Evolutionary conservation across 768 basidiomycete species (phyloP), one percentile per base, ranked within the genome.

Genomic region (Serendipita indica): DNA sequence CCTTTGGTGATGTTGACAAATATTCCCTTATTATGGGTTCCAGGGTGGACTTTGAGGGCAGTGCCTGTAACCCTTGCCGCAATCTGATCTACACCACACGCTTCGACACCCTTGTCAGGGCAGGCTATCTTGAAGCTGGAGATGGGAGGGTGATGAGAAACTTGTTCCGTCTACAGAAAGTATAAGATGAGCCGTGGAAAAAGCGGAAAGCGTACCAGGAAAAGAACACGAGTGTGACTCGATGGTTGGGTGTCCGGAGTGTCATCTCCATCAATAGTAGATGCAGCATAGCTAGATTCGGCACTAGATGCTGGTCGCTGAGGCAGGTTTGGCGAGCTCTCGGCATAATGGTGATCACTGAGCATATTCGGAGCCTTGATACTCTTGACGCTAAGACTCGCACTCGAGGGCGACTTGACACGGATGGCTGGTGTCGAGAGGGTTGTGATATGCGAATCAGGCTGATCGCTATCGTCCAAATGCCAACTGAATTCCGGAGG

Each of bases 121-220:
- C 89, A 93, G 3, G 72, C 62, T 4, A 86, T 89, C 62, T 81
- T 83, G 67, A 82, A 94, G 0, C 86, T 82, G 0, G 90, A 94
- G 30, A 97, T 80, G 2, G 96, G 96, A 0, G 96, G 96, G 66
- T 99, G 96, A 71, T 99, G 96, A 1, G 89, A 96, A 46, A 97
- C 83, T 70, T 96, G 93, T 69, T 96, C 93, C 13, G 91, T 94
- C 71, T 73, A 62, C 18, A 35, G 25, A 3, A 28, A 22, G 25
- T 27, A 61, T 35, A 52, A 58, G 5, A 33, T 54, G 25, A 1
- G 14, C 20, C 5, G 41, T 20, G 25, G 27, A 32, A 27, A 12
- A 54, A 60, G 32, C 32, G 58, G n/a, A 33, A 10, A 7, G 59
- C 69, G 62, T 60, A 72, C 72, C 46, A 93, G 71, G 69, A 80